A percentile compares a stretch with the other conserved stretches of the same genome.
Evolutionary conservation across 495 filamentous ascomycete species (phyloP).

Genomic region (Chlorociboria aeruginascens): DNA sequence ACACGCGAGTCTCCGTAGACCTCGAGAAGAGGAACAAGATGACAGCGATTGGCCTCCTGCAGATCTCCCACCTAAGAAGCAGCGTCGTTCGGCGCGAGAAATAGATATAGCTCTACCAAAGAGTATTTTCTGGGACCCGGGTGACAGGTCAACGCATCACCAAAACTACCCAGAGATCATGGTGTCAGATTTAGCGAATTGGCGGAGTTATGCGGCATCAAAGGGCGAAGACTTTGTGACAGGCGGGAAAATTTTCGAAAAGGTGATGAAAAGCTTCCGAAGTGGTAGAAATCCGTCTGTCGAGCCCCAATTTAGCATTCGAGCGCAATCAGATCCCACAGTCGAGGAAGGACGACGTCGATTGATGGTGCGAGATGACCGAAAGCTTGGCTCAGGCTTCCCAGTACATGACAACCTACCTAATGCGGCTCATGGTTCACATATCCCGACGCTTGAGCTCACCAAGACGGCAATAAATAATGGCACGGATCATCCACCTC

Average conservation of each 20-base stretch:
- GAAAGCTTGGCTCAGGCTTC: constrained; percentile 2
- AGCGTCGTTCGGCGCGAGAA: constrained; percentile 25
- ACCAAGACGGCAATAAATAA: neutral
- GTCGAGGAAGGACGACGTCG: constrained; percentile 10
- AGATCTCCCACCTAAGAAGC: constrained; percentile 9
- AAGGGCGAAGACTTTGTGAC: constrained; percentile 32
- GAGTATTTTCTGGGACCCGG: constrained; percentile 35
- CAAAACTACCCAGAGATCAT: constrained; percentile 43
- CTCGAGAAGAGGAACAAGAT: constrained; percentile 6
- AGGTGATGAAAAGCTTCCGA: constrained; percentile 14
- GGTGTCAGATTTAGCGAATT: constrained; percentile 33
- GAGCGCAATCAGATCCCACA: constrained; percentile 16
- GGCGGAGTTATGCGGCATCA: constrained; percentile 26
- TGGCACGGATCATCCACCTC: neutral
- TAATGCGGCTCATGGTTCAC: constrained; percentile 4
- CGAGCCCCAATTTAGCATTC: constrained; percentile 4
- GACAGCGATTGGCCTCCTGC: constrained; percentile 5
- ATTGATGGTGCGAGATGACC: constrained; percentile 19
- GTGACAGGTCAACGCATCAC: constrained; percentile 37
- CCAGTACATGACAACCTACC: neutral
- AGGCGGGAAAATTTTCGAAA: constrained; percentile 17
- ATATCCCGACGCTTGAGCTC: neutral
- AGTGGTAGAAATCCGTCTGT: constrained; percentile 12
- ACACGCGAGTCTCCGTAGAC: constrained; percentile 13
- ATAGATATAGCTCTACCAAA: constrained; percentile 37